Percentiles rank a stretch among this genome's conserved stretches.
phyloP scores from a whole-genome alignment of 2,329 filamentous ascomycete species.

The Sodiomyces alkalinus region DNA sequence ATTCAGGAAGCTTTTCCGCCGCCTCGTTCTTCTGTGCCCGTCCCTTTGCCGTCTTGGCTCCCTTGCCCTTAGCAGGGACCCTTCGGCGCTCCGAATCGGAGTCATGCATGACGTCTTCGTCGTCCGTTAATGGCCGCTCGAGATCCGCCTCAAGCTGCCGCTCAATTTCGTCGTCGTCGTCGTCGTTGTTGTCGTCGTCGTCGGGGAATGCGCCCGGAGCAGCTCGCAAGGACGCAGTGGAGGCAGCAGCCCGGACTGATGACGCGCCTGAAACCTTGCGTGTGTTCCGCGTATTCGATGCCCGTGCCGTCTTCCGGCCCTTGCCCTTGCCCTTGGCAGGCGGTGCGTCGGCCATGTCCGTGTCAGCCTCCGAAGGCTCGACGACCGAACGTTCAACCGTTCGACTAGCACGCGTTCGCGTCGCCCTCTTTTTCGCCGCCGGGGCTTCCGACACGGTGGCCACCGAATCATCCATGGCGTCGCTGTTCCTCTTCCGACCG shows the following conservation, averaged over 20 bases:
- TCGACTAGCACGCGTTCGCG: slow-evolving; percentile 32
- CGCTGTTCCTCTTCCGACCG: slow-evolving; percentile 50
- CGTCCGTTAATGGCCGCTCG: slow-evolving; percentile 37
- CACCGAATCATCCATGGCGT: slow-evolving; percentile 35
- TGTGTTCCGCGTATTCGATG: slow-evolving; percentile 23
- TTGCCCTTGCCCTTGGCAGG: slow-evolving; percentile 17
- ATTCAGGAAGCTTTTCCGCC: slow-evolving; percentile 7
- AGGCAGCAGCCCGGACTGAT: slow-evolving; percentile 29
- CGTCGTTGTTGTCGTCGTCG: slow-evolving; percentile 51
- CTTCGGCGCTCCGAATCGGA: slow-evolving; percentile 29
- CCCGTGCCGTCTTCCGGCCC: slow-evolving; percentile 26
- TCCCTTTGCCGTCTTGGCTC: slow-evolving; percentile 13
- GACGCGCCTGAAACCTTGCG: slow-evolving; percentile 13
- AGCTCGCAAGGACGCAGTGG: slow-evolving; percentile 19
- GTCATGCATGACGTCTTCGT: slow-evolving; percentile 31
- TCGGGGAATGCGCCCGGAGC: slow-evolving; percentile 30
- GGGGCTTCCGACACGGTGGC: slow-evolving; percentile 28
- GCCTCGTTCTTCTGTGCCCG: slow-evolving; percentile 13
- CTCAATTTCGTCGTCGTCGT: slow-evolving; percentile 55
- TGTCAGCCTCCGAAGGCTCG: slow-evolving; percentile 21
- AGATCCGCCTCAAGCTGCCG: slow-evolving; percentile 50
- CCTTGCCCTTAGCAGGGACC: slow-evolving; percentile 15
- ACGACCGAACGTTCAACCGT: slow-evolving; percentile 22
- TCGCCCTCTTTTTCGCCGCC: slow-evolving; percentile 43
- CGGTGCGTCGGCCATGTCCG: slow-evolving; percentile 22